Conservation (phyloP, 2,329 filamentous ascomycete species). For the Colletotrichum caudatum region DNA sequence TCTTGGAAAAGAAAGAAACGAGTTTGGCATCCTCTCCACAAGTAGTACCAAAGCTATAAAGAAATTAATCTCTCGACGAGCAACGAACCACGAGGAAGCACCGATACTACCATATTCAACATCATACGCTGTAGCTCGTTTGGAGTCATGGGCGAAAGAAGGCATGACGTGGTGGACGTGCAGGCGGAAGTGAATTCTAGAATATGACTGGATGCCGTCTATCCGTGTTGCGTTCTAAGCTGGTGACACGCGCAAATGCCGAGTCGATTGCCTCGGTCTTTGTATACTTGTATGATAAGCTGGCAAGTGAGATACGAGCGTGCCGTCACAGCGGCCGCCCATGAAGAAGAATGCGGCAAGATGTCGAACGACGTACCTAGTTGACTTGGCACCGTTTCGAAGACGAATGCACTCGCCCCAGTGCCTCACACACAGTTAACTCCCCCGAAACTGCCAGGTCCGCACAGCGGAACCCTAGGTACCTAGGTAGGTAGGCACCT, state of each 20-base stretch:
- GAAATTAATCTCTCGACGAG: not conserved
- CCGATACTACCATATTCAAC: not conserved
- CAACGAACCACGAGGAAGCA: not conserved
- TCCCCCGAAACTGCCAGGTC: conserved; percentile 6
- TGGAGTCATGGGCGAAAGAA: not conserved
- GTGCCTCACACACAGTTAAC: not conserved
- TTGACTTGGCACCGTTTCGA: not conserved
- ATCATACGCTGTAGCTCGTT: not conserved
- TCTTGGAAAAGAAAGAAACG: conserved; percentile 48
- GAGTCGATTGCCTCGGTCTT: not conserved
- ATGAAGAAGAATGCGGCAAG: not conserved
- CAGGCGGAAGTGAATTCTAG: too few relatives aligned
- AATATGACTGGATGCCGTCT: not conserved
- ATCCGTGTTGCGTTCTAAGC: not conserved
- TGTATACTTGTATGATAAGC: not conserved
- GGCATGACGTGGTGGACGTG: not conserved
- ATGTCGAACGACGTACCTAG: not conserved
- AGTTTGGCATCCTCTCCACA: conserved; percentile 43
- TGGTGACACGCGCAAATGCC: not conserved
- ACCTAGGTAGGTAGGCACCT: not conserved
- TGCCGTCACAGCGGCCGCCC: not conserved
- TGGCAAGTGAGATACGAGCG: not conserved
- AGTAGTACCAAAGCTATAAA: conserved; percentile 49
- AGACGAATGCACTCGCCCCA: not conserved
- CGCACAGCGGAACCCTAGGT: not conserved